Conservation (phyloP, 768 basidiomycete genomes). For the Amanita thiersii region DNA sequence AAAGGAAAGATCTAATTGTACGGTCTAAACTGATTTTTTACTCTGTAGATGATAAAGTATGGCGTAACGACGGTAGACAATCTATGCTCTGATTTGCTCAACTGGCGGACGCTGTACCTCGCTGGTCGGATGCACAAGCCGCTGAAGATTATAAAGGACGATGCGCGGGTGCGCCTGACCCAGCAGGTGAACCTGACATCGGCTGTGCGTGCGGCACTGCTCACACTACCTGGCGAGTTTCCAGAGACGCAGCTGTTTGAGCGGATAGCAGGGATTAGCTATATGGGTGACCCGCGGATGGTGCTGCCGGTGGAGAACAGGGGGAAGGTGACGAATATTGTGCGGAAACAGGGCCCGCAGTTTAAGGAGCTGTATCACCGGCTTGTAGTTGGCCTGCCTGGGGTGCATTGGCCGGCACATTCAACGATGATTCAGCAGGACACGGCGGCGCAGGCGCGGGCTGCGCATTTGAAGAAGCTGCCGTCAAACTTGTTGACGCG, state of each 20-base stretch:
- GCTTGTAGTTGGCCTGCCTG: conserved; percentile 69
- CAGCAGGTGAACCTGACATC: conserved; percentile 92
- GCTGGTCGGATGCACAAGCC: conserved; percentile 98
- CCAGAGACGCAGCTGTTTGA: conserved; percentile 77
- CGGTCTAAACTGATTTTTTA: conserved; percentile 1
- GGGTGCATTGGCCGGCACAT: conserved; percentile 62
- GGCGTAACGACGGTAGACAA: conserved; percentile 90
- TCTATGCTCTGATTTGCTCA: conserved; percentile 82
- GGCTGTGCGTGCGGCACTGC: conserved; percentile 83
- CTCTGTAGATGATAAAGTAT: conserved; percentile 82
- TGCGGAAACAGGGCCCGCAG: conserved; percentile 69
- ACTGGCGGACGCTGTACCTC: conserved; percentile 90
- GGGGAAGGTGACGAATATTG: conserved; percentile 90
- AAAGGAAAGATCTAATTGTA: conserved; percentile 8
- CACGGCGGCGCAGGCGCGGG: conserved; percentile 52
- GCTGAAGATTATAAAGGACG: conserved; percentile 85
- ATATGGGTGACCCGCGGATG: conserved; percentile 92
- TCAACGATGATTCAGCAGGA: conserved; percentile 66
- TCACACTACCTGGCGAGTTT: conserved; percentile 79
- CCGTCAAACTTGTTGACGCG: conserved; percentile 57
- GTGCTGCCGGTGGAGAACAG: conserved; percentile 90
- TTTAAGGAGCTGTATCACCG: conserved; percentile 86
- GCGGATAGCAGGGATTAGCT: conserved; percentile 79
- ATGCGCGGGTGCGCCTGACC: conserved; percentile 84
- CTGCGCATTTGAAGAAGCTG: conserved; percentile 70